Evolutionary conservation across 768 basidiomycete species (phyloP).

Genomic region (Imleria badia): DNA sequence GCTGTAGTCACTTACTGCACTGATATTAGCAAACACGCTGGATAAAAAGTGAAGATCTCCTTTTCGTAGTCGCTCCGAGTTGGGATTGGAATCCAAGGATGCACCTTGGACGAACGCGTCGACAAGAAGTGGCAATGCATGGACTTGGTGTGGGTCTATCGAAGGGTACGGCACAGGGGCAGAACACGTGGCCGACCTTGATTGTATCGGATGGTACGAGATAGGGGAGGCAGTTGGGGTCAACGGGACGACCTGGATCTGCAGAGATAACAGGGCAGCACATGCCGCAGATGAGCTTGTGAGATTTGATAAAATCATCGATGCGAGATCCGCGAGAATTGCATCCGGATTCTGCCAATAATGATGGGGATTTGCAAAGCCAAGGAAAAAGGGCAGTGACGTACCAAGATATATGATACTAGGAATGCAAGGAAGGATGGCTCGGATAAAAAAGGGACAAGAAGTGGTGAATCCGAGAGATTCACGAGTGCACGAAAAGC

Average conservation of each 20-base stretch:
- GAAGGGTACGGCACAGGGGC: constrained; percentile 71
- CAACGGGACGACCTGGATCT: constrained; percentile 60
- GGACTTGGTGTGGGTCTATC: constrained; percentile 49
- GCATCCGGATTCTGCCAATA: constrained; percentile 76
- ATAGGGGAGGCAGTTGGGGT: constrained; percentile 41
- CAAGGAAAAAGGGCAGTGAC: constrained; percentile 30
- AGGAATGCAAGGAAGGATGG: constrained; percentile 74
- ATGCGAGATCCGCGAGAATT: constrained; percentile 87
- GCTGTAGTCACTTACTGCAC: constrained; percentile 52
- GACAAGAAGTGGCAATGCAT: constrained; percentile 77
- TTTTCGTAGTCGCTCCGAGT: constrained; percentile 57
- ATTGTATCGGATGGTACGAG: constrained; percentile 69
- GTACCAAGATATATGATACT: constrained; percentile 85
- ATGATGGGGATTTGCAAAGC: constrained; percentile 9
- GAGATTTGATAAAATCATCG: constrained; percentile 97
- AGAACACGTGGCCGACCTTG: constrained; percentile 76
- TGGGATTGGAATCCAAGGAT: constrained; percentile 47
- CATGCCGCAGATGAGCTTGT: constrained; percentile 73
- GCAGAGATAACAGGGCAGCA: constrained; percentile 58
- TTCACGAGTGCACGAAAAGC: constrained; percentile 94
- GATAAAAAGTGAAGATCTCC: constrained; percentile 88
- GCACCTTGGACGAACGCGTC: constrained; percentile 87
- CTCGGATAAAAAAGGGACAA: constrained; percentile 68
- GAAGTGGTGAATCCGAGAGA: constrained; percentile 78
- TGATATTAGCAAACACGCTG: constrained; percentile 92